Percentiles rank a stretch among this genome's conserved stretches.
phyloP scores from a whole-genome alignment of 345 rosid species.

The Gossypium stocksii region DNA sequence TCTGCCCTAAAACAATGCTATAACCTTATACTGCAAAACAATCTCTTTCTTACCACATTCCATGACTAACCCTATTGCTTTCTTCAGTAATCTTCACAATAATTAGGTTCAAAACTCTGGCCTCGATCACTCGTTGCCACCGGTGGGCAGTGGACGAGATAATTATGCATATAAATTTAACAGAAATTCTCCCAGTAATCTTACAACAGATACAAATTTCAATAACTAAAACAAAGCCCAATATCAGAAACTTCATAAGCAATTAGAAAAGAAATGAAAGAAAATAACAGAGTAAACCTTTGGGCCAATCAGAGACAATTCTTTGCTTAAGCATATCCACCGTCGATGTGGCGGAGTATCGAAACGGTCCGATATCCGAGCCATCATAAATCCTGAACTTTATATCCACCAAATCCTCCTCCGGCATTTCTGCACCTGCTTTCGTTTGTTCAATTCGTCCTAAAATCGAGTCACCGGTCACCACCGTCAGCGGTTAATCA shows the following conservation, averaged over 20 bases:
- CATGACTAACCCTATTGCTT: neutral
- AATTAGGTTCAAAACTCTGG: neutral
- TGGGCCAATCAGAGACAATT: conserved; percentile 91
- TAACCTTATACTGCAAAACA: neutral
- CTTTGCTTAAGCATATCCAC: conserved; percentile 85
- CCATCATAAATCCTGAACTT: conserved; percentile 91
- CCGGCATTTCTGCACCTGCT: conserved; percentile 56
- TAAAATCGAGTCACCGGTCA: neutral
- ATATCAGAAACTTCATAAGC: neutral
- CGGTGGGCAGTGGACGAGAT: neutral
- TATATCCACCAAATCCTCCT: conserved; percentile 76
- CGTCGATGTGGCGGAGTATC: conserved; percentile 74
- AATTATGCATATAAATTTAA: neutral
- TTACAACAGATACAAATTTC: neutral
- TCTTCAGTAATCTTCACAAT: neutral
- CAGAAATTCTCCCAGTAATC: neutral
- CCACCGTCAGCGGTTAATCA: conserved; percentile 17
- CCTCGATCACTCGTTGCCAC: neutral
- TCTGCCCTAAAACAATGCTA: neutral
- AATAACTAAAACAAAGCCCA: neutral
- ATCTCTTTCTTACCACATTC: neutral
- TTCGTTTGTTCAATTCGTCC: conserved; percentile 14
- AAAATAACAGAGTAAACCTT: conserved; percentile 35
- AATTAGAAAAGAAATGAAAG: neutral
- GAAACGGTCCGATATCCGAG: conserved; percentile 89